Evolutionary conservation across 2,329 filamentous ascomycete species (phyloP), one percentile per base, ranked within the genome.

Genomic region (Cladophialophora bantiana): DNA sequence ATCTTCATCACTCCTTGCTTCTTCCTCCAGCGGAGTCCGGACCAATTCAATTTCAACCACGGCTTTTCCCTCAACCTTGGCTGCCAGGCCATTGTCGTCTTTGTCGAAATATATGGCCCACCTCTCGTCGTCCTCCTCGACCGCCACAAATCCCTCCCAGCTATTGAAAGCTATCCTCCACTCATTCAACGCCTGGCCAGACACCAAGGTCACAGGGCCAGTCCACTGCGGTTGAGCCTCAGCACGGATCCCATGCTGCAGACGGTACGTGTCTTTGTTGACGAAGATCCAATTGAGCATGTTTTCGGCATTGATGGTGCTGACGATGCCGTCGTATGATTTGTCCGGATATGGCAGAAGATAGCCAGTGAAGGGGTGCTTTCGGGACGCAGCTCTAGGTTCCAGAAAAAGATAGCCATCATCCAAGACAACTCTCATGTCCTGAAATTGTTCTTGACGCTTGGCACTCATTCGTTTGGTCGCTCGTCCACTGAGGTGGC

Each of bases 171-270:
- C 75, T 12, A 81, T 70, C 2, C 73, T 73, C 57, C 68, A 74
- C 13, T 67, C 66, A 2, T 38, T 40, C 9, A 50, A 50, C 15
- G 63, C 64, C 9, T 66, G 35, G 20, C 56, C 72, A 18, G 50
- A 61, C 73, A 92, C 89, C 89, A 91, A 96, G 6, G 90, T 40
- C 48, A 61, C 35, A 4, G 59, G 89, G n/a, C 92, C 93, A 56
- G 94, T 86, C 67, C 90, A 81, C 77, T 96, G 90, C 32, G 82
- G 85, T 38, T 89, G 82, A 31, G 90, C 91, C 66, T 91, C 88
- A 58, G 88, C 88, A 18, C 91, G 87, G n/a, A 88, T 88, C 10
- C 87, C 87, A 74, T 89, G 88, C 70, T 83, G 85, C 26, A 90
- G 70, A 73, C 88, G 85, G 59, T 85, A 80, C 0, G 87, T 89